phyloP scores from a whole-genome alignment of 164 flowering plant genomes.

The Paratinospora sagittata region DNA sequence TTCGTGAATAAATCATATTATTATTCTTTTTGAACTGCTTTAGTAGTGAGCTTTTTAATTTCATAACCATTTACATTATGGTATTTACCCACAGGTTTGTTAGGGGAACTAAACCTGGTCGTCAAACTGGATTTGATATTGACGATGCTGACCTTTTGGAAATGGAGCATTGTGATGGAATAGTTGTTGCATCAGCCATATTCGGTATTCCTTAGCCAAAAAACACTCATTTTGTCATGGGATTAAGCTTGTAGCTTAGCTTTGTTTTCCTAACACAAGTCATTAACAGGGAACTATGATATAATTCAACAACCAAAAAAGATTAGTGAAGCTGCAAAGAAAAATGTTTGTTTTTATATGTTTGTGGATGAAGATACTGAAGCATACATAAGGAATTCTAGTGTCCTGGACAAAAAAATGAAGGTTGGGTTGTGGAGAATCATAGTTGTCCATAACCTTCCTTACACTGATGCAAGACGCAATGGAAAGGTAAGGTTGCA shows the following conservation, averaged over 20 bases:
- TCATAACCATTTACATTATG: not conserved
- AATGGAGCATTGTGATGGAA: constrained; percentile 78
- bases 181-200: constrained; percentile 85
- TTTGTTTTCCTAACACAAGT: constrained; percentile 8
- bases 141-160: constrained; percentile 71
- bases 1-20: not conserved
- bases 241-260: constrained; percentile 5
- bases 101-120: constrained; percentile 77
- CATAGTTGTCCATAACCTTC: constrained; percentile 70
- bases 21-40: not conserved
- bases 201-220: constrained; percentile 56
- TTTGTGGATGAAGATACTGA: constrained; percentile 93
- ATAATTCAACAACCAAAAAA: constrained; percentile 73
- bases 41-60: not conserved
- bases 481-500: constrained; percentile 73
- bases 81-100: constrained; percentile 53
- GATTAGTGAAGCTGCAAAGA: constrained; percentile 57
- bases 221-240: not conserved
- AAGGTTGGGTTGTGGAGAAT: constrained; percentile 84
- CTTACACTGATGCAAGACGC: constrained; percentile 80
- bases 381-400: constrained; percentile 59
- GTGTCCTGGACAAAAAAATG: constrained; percentile 36
- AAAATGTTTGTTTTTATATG: constrained; percentile 68
- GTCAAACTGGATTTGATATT: constrained; percentile 82
- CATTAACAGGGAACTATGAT: constrained; percentile 71